Base-by-base conservation (phyloP, 345 rosid genomes). In the Populus deltoides region DNA sequence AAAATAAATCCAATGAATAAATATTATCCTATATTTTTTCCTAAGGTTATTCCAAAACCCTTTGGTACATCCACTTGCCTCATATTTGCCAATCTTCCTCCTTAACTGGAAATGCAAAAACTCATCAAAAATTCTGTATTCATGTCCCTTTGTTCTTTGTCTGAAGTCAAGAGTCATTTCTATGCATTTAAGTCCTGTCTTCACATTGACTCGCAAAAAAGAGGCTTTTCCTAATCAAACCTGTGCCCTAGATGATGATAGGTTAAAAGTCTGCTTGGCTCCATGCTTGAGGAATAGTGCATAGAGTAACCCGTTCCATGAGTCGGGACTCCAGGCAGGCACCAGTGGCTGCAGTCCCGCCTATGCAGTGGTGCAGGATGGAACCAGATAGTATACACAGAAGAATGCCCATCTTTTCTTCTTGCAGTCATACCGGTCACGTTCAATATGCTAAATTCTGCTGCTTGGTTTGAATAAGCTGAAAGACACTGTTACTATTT, bases 301-400 rank as follows among this genome's bases (percentile, higher is more conserved):
- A 8, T 79, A 83, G 31, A 87, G 78, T 36, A 87, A 82, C 78
- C 85, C 88, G 8, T 87, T 87, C 90, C 90, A 87, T 1, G 90
- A 77, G 68, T 87, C 90, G 2, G 88, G 65, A 87, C 90, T 25
- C 90, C 90, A 12, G 90, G 90, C 71, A 85, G 82, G 83, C 90
- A 87, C 90, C 90, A 87, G 68, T 87, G 90, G 82, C 90, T 87
- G 73, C 88, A 87, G 77, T 85, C 88, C 78, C 83, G 88, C 73
- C 82, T 57, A 71, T 41, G 79, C 15, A 83, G 7, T 0, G 81
- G 73, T 10, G 87, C 86, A 5, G 53, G 66, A 25, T 62, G 55
- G 79, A 68, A 5, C 74, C 71, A 61, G 49, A 59, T 81, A 85
- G 82, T 87, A 87, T 3, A n/a, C n/a, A 85, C 36, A 57, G 90